These are phyloP conservation scores for Rosa chinensis DNA, from an alignment of 306 rosid genomes.

Conservation along the genomic window DNA sequence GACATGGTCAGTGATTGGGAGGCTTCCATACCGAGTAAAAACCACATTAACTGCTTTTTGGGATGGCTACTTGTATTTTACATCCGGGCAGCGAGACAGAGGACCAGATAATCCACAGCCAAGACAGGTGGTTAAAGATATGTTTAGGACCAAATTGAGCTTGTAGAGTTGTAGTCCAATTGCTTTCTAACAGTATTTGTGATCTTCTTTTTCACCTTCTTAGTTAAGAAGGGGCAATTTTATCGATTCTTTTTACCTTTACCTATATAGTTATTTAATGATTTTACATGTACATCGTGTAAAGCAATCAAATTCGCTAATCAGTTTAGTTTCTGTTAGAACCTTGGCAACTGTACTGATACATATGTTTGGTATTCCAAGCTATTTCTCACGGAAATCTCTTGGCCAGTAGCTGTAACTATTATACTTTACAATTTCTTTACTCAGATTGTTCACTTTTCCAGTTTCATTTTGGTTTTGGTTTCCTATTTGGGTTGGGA, in stretches of 20 bases:
- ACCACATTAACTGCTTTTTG: conserved; percentile 77
- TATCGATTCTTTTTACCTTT: not conserved
- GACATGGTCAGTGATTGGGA: conserved; percentile 94
- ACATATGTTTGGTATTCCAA: too few species aligned
- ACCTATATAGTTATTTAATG: not conserved
- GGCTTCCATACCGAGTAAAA: conserved; percentile 82
- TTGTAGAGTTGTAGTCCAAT: conserved; percentile 28
- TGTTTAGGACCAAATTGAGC: conserved; percentile 79
- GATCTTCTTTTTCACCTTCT: not conserved
- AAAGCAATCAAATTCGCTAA: not conserved
- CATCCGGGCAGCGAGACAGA: conserved; percentile 90
- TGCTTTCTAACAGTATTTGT: not conserved
- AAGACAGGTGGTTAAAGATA: conserved; percentile 55
- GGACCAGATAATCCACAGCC: conserved; percentile 96
- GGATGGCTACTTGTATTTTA: conserved; percentile 86
- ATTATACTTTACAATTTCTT: too few species aligned
- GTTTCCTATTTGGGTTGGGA: too few species aligned
- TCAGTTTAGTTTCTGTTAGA: not conserved
- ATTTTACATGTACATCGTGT: not conserved
- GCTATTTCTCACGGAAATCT: not conserved
- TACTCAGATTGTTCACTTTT: not conserved
- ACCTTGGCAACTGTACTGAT: not conserved
- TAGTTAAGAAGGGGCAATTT: not conserved
- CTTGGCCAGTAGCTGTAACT: not conserved
- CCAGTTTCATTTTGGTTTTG: not conserved